Evolutionary conservation across 2,329 filamentous ascomycete species (phyloP), one percentile per base, ranked within the genome.

Genomic region (Ophiognomonia clavigignenti-juglandacearum): DNA sequence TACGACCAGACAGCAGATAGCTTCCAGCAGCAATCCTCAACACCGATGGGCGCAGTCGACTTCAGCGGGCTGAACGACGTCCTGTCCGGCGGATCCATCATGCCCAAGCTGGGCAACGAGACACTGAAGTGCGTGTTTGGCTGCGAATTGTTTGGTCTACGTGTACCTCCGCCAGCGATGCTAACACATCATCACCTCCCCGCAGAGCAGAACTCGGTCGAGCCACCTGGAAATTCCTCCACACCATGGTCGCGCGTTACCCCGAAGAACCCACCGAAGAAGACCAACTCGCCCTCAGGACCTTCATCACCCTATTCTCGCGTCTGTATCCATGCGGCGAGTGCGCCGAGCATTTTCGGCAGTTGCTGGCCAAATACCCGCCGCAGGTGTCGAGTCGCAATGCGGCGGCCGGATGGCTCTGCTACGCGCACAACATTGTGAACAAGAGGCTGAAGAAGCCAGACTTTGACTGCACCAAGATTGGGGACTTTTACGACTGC

Each of bases 31-130:
- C 48, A 57, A 45, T 51, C 53, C 35, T 52, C 45, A 45, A 40
- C 39, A 27, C 41, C 49, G 32, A 41, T 47, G 35, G 41, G 32
- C 26, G 42, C 47, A 10, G 34, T 48, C 6, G 59, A 57, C 16
- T 54, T 71, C 19, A 72, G 72, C 44, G 57, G 79, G 24, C 66
- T 77, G 1, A 64, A 69, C 22, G 65, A 65, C 36, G 65, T 85
- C 16, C 70, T 89, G 19, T 73, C 75, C 16, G 86, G 86, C 47
- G 80, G 80, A 46, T 83, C 82, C 4, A 92, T 90, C 58, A 87
- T 87, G 42, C 84, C 86, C 1, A 90, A 88, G 67, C 71, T 93
- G 44, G 88, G 87, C 60, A 93, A 93, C 66, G 86, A 85, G 51
- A 93, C 88, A 6, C 72, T 81, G 45, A 93, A 92, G 83, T 85